Percentiles rank a stretch among this genome's conserved stretches.
phyloP scores from a whole-genome alignment of 352 stramenopile species.

The Phytopythium boreale region DNA sequence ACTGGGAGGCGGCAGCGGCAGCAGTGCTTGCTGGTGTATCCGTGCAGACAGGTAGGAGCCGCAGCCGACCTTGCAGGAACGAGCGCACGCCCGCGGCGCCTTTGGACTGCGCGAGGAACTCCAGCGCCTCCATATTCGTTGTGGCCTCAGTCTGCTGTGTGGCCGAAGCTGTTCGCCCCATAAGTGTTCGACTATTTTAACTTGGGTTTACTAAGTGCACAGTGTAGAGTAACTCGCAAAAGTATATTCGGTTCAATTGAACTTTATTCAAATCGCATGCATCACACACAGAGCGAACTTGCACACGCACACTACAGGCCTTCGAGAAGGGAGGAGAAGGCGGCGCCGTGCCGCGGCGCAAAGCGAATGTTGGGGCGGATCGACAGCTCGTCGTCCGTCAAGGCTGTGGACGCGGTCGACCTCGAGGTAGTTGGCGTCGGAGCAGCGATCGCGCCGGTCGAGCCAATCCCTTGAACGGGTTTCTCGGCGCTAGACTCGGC shows the following conservation, averaged over 20 bases:
- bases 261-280: background rate
- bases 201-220: background rate
- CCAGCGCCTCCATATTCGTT: conserved; percentile 18
- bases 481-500: background rate
- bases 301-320: conserved; percentile 12
- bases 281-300: background rate
- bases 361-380: conserved; percentile 76
- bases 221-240: background rate
- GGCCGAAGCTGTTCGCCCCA: background rate
- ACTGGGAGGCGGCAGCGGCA: background rate
- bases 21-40: background rate
- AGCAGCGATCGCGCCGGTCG: too few species aligned
- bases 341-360: conserved; percentile 40
- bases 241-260: background rate
- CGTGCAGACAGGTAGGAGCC: background rate
- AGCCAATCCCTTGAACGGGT: background rate
- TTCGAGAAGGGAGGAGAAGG: conserved; percentile 48
- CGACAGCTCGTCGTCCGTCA: conserved; percentile 27
- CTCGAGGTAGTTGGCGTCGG: background rate
- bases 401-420: background rate
- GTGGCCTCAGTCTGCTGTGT: background rate
- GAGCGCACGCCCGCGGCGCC: conserved; percentile 38
- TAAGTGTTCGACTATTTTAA: background rate
- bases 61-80: conserved; percentile 32
- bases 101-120: conserved; percentile 29